These are phyloP conservation scores for Scedosporium aurantiacum DNA, from an alignment of 2,329 filamentous ascomycete genomes.

Conservation along the genomic window DNA sequence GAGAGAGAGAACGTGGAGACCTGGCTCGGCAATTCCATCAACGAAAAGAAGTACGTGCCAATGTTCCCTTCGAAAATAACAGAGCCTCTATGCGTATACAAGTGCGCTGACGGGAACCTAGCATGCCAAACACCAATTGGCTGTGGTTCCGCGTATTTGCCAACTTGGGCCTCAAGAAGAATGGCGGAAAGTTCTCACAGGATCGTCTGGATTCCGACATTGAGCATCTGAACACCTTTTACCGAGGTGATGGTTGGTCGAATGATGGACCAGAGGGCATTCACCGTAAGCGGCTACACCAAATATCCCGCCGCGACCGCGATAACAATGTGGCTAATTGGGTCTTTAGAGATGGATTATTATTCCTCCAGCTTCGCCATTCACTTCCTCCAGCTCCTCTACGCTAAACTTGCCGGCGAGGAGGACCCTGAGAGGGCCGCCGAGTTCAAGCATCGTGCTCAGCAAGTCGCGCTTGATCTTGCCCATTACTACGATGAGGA, in stretches of 20 bases:
- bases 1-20: slow-evolving; percentile 56
- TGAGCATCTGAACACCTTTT: slow-evolving; percentile 68
- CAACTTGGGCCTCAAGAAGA: slow-evolving; percentile 66
- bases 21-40: slow-evolving; percentile 66
- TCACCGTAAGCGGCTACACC: slow-evolving; percentile 37
- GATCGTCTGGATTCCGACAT: slow-evolving; percentile 63
- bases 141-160: slow-evolving; percentile 80
- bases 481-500: slow-evolving; percentile 66
- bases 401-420: slow-evolving; percentile 58
- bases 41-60: slow-evolving; percentile 53
- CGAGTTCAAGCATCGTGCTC: slow-evolving; percentile 59
- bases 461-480: slow-evolving; percentile 57
- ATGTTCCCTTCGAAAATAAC: neutral
- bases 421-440: slow-evolving; percentile 54
- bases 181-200: slow-evolving; percentile 60
- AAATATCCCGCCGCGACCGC: neutral
- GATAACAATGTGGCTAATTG: neutral
- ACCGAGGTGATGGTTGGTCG: slow-evolving; percentile 72
- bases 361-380: slow-evolving; percentile 77
- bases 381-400: slow-evolving; percentile 67
- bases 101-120: slow-evolving; percentile 25
- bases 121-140: slow-evolving; percentile 60
- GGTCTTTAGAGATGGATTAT: slow-evolving; percentile 59
- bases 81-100: slow-evolving; percentile 23
- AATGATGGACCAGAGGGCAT: slow-evolving; percentile 71